Evolutionary conservation across 805 yeast species (phyloP), one percentile per base, ranked within the genome.

Genomic region (Lachancea dasiensis): DNA sequence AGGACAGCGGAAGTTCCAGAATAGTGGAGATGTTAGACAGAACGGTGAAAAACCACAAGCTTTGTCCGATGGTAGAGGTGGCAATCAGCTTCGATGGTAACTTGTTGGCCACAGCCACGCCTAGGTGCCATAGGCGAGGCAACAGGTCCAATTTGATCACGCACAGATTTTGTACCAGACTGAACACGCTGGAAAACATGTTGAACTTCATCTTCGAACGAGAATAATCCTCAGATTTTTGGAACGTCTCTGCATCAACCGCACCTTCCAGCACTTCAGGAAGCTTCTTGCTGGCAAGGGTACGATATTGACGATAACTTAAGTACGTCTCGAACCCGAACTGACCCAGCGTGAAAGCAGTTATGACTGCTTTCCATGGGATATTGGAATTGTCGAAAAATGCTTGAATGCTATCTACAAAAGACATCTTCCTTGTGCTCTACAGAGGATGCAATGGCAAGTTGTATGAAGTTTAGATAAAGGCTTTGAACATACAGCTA

Each of bases 291-390:
- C 69, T 64, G 11, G 51, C 44, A 47, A 83, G 69, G 6, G 79
- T 80, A 48, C 68, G 70, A 57, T 81, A 83, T 60, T 92, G 97
- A 51, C 97, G 80, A 47, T 70, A 73, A 32, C 78, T 73, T 37
- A 92, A 66, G 55, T 80, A 81, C 3, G 81, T 70, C 49, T 86
- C 92, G 57, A 87, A 87, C 3, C 70, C 61, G 53, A 73, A 86
- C 56, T 86, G 83, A 22, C 83, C 84, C 11, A 81, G 67, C 3
- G 94, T 72, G 53, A 86, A 77, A 1, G 87, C 84, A 31, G 83
- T 58, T 32, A 90, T 75, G 30, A 89, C 66, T 9, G 70, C 52
- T 55, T 86, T 86, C 96, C 96, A 92, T 44, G 86, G 73, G 51
- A 86, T 73, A 11, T 70, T 69, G 3, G 92, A 80, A 34, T 63